These are phyloP conservation scores for Claviceps paspali DNA, from an alignment of 2,329 filamentous ascomycete species.

Conservation along the genomic window DNA sequence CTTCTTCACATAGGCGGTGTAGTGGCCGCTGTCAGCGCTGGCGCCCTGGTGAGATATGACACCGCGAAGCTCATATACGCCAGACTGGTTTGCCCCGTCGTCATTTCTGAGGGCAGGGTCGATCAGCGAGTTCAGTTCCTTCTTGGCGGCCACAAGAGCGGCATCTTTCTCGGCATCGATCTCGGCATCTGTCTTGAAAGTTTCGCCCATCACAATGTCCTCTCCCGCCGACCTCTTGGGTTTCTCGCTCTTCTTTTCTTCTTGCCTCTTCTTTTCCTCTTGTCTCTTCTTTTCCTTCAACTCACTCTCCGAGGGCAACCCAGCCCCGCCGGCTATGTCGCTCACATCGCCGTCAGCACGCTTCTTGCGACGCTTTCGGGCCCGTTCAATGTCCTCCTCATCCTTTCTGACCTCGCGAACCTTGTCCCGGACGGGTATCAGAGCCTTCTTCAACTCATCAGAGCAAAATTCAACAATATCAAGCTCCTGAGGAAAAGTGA, in stretches of 20 bases:
- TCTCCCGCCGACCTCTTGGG: conserved; percentile 32
- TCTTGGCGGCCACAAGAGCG: conserved; percentile 65
- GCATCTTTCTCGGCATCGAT: conserved; percentile 73
- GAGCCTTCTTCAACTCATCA: conserved; percentile 65
- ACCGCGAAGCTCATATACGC: conserved; percentile 84
- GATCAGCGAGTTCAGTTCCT: conserved; percentile 69
- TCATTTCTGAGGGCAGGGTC: conserved; percentile 60
- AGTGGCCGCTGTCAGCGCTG: conserved; percentile 93
- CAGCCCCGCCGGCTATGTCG: conserved; percentile 31
- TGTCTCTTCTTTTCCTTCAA: conserved; percentile 35
- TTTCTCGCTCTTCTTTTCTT: conserved; percentile 25
- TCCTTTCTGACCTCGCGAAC: conserved; percentile 91
- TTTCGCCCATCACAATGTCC: conserved; percentile 60
- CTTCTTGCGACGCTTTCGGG: conserved; percentile 79
- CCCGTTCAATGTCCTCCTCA: conserved; percentile 80
- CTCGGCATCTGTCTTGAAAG: conserved; percentile 87
- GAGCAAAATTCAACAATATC: conserved; percentile 93
- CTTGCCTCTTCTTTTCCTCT: conserved; percentile 28
- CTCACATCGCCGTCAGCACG: conserved; percentile 30
- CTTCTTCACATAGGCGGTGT: conserved; percentile 97
- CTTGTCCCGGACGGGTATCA: conserved; percentile 90
- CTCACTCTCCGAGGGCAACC: conserved; percentile 34
- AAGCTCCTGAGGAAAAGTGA: conserved; percentile 86
- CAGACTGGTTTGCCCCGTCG: conserved; percentile 78
- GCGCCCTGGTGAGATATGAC: conserved; percentile 94